A percentile compares a stretch with the other conserved stretches of the same genome.
Evolutionary conservation across 257 asterid species (phyloP).

Genomic region (Marsdenia floribunda): DNA sequence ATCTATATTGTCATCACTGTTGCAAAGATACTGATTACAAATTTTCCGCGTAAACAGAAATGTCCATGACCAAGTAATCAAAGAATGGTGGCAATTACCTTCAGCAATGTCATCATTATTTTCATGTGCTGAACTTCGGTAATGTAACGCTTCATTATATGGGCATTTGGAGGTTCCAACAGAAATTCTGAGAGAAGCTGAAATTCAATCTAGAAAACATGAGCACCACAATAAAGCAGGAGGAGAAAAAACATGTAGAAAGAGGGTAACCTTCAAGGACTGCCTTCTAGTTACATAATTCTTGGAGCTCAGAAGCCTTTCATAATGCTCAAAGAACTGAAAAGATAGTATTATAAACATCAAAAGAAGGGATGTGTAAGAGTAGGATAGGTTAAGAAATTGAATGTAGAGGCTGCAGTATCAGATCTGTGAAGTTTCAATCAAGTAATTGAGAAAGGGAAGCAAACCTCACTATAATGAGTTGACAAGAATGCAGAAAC

Average conservation of each 20-base stretch:
- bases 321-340: slow-evolving; percentile 92
- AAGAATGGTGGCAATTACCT: slow-evolving; percentile 45
- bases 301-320: slow-evolving; percentile 66
- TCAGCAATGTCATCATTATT: slow-evolving; percentile 86
- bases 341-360: slow-evolving; percentile 3
- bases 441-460: slow-evolving; percentile 14
- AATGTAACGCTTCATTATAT: slow-evolving; percentile 83
- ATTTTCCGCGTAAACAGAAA: neutral
- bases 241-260: slow-evolving; percentile 21
- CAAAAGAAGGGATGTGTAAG: neutral
- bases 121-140: slow-evolving; percentile 80
- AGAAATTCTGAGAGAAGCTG: slow-evolving; percentile 96
- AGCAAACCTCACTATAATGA: slow-evolving; percentile 71
- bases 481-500: slow-evolving; percentile 71
- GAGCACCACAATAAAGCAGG: slow-evolving; percentile 27
- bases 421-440: neutral
- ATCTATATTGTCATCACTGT: too few species aligned
- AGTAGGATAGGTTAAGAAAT: neutral
- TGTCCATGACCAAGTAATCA: slow-evolving; percentile 16
- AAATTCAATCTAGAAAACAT: slow-evolving; percentile 24
- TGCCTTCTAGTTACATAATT: slow-evolving; percentile 97
- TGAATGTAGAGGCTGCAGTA: neutral
- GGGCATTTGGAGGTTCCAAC: slow-evolving; percentile 86
- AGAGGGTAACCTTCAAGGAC: slow-evolving; percentile 75
- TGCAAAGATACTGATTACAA: neutral